Base-by-base conservation (phyloP, 805 yeast species). In the Naumovozyma dairenensis region DNA sequence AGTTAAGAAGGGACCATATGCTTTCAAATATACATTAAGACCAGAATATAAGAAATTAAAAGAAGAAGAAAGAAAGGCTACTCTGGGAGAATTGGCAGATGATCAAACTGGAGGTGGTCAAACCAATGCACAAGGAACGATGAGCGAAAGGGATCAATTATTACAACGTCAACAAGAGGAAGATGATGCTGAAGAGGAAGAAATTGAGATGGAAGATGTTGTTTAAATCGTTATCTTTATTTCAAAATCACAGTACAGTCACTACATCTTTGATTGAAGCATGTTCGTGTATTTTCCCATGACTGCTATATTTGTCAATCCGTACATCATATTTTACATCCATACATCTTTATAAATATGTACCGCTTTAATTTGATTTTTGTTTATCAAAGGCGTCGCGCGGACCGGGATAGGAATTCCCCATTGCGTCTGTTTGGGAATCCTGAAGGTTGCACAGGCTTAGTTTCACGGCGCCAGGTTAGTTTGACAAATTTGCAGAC, bases 1-100 rank as follows among this genome's bases (percentile, higher is more conserved):
- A 52, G 87, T 83, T 48, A 86, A 89, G 56, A 85, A 85, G 55
- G 98, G 98, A 12, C 96, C 98, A 1, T 89, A 89, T 55, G 94
- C 96, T 1, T 71, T 86, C 54, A 87, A 83, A 60, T 92, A 87
- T 60, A 79, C 86, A 38, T 66, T 92, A 51, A 83, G 81, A 61
- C 92, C 85, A 13, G 97, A 92, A 60, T 92, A 81, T 60, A 84
- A 79, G 63, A 77, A 74, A 48, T 67, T 84, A 51, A 69, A 67
- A 51, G 93, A 81, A 45, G 82, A 77, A 16, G 89, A 80, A 57
- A 69, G 84, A 55, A 79, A 78, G 15, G 83, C 71, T 3, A 69
- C 71, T 31, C 63, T 75, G 27, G 82, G 80, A 15, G 77, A 66
- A 25, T 57, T 64, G 16, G 69, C 57, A 1, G 52, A 52, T 34